Conservation (phyloP, 2,329 filamentous ascomycete species). For the Trichoderma semiorbis region DNA sequence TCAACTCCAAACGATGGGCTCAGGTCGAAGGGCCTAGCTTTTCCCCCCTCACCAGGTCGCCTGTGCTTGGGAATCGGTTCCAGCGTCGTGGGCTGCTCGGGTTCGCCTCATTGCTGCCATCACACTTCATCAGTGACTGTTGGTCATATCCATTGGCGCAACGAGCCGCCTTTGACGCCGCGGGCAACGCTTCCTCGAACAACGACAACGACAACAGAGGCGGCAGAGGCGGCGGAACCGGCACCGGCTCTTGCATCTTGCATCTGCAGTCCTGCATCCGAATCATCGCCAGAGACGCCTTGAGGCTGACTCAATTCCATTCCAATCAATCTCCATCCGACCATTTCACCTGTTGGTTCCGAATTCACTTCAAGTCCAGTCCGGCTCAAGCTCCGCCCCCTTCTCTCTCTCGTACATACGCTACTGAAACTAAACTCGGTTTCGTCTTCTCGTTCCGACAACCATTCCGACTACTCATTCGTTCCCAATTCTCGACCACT, state of each 20-base stretch:
- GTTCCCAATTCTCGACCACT: background rate
- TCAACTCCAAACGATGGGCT: constrained; percentile 20
- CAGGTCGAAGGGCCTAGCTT: constrained; percentile 13
- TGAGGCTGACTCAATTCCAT: background rate
- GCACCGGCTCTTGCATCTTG: background rate
- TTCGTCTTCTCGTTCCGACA: background rate
- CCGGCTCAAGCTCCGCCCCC: background rate
- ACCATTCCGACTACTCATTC: background rate
- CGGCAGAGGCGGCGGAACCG: background rate
- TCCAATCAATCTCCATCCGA: background rate
- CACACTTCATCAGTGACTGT: background rate
- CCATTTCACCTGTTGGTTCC: background rate
- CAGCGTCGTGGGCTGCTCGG: background rate
- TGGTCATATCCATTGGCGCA: background rate
- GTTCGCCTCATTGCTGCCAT: background rate
- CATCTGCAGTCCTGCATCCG: background rate
- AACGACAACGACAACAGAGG: background rate
- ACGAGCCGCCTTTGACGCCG: background rate
- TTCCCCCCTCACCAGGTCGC: constrained; percentile 11
- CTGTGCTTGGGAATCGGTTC: background rate
- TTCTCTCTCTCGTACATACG: background rate
- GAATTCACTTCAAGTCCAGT: background rate
- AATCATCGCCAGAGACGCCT: background rate
- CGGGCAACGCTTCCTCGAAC: background rate
- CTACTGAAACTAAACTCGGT: background rate